Base-by-base conservation (phyloP, 2,329 filamentous ascomycete genomes). In the Xylaria sp. region DNA sequence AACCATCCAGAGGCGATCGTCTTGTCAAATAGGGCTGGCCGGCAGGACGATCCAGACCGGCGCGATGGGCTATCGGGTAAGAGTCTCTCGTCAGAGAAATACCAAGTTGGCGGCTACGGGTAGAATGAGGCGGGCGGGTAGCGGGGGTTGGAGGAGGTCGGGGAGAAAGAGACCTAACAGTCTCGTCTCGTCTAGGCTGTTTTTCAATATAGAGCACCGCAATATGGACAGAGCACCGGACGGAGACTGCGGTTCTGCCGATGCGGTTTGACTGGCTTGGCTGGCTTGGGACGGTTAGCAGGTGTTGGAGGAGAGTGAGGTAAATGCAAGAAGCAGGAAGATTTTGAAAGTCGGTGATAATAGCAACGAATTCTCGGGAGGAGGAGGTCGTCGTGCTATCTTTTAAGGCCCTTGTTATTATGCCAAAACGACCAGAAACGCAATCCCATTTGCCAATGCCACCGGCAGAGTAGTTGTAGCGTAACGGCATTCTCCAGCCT, bases 391-490 rank as follows among this genome's bases (percentile, higher is more conserved):
- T 49, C 43, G 51, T 55, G 54, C 53, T 53, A 52, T 60, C 57
- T 55, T n/a, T 60, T 55, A 55, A 60, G 54, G 49, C 57, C 55
- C 57, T 60, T 52, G 48, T 6, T 39, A 42, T 60, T 50, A 48
- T 39, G 41, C 55, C 55, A 54, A 39, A 54, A 34, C 11, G 29
- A 11, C 11, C 29, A 34, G 29, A 34, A 20, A 56, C 50, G 48
- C 50, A 44, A 29, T 59, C 58, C 55, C 52, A 61, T 61, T 59
- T 59, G 58, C 26, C 58, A 60, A 60, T 60, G 58, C 58, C 48
- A 45, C 48, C 55, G 52, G 54, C 51, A 60, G 46, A 57, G 50
- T 39, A 56, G 44, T 48, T 52, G 54, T 57, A 55, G 57, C 57
- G 57, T 53, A 57, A 60, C 57, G 57, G 57, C 54, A 60, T 54